Base-by-base conservation (phyloP, 208 protist species). In the Blastocrithidia nonstop region DNA sequence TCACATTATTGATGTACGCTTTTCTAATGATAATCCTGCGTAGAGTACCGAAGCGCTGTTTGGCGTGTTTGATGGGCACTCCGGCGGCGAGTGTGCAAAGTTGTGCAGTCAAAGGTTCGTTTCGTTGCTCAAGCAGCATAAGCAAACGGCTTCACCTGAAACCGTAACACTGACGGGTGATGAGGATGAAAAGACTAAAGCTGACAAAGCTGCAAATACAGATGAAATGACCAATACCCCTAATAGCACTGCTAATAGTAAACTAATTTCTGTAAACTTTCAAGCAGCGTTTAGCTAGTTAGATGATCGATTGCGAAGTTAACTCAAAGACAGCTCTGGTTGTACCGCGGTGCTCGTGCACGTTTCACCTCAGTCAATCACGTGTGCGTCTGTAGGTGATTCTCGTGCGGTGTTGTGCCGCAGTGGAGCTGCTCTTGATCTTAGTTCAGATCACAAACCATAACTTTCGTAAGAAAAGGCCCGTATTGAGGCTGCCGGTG, bases 361-460 rank as follows among this genome's bases (percentile, higher is more conserved):
- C 50, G 57, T 93, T 23, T 83, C 85, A 6, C 55, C 65, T 0
- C 57, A 54, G 16, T 48, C 54, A 44, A 71, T 96, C 39, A 86
- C 80, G 15, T 94, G 84, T 41, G 82, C 81, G 40, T 95, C 81
- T 39, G 82, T 93, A 5, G 92, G 92, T n/a, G 92, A 96, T 47
- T 94, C 87, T 1, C 66, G 92, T 25, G 74, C 77, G 2, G 78
- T 96, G 33, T 50, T 94, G 26, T 94, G 76, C 54, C 67, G 75
- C 40, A 60, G 64, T 48, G 77, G 77, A 7, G 57, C 42, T 22
- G 71, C 79, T 31, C 58, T 95, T 37, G 79, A 70, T 9, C 69
- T 96, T 19, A 74, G 69, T 3, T 42, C 88, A 23, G 93, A 97
- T 50, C 93, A 97, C 77, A 96, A 95, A 53, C 91, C 91, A 5